Conservation (phyloP, 768 basidiomycete species). For the Suillus americanus region DNA sequence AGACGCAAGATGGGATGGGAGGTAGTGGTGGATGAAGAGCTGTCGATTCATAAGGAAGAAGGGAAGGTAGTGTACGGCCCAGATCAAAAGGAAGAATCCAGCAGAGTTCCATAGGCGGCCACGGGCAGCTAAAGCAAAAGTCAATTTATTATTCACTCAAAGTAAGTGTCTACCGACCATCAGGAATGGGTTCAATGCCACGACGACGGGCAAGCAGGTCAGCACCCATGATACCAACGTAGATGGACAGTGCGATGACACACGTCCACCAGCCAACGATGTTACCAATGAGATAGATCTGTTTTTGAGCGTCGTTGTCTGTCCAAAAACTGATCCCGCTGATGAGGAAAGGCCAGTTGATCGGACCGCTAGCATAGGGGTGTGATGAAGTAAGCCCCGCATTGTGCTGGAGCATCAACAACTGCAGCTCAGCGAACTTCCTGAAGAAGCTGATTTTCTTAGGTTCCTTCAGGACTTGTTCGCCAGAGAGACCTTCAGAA, state of each 20-base stretch:
- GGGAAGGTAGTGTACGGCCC: conserved; percentile 94
- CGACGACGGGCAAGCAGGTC: conserved; percentile 88
- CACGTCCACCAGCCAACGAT: conserved; percentile 94
- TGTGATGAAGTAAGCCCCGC: conserved; percentile 98
- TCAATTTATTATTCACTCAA: conserved; percentile 3
- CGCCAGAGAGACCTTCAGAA: conserved; percentile 51
- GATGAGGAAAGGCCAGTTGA: conserved; percentile 98
- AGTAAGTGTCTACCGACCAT: conserved; percentile 55
- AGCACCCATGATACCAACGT: conserved; percentile 85
- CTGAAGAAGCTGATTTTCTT: conserved; percentile 89
- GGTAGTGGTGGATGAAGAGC: conserved; percentile 96
- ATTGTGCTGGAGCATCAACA: conserved; percentile 97
- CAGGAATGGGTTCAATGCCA: conserved; percentile 81
- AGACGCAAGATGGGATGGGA: conserved; percentile 93
- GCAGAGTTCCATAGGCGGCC: conserved; percentile 95
- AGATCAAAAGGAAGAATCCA: conserved; percentile 92
- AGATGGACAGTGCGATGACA: conserved; percentile 81
- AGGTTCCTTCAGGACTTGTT: conserved; percentile 59
- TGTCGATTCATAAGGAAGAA: conserved; percentile 99
- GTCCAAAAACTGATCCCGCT: conserved; percentile 99
- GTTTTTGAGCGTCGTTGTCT: conserved; percentile 74
- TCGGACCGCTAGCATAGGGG: conserved; percentile 93
- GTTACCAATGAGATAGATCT: conserved; percentile 97
- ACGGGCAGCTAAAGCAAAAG: conserved; percentile 63
- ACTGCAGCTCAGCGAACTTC: conserved; percentile 91